Evolutionary conservation across 225 moss, liverwort and hornwort genomes (phyloP).

Genomic region (Polytrichum formosum): DNA sequence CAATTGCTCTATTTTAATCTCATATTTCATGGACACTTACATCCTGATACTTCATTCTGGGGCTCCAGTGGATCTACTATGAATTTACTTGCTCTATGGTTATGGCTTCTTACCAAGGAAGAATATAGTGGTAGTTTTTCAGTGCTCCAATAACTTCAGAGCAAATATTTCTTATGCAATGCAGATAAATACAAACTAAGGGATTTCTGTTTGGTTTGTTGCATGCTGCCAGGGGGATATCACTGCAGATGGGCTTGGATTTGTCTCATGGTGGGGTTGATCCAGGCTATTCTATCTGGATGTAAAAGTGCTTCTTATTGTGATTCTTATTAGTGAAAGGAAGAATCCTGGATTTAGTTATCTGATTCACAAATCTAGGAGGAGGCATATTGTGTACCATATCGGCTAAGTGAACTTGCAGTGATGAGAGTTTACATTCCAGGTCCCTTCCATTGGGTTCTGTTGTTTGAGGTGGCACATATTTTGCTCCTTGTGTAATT

Average conservation of each 20-base stretch:
- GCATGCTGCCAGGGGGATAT: constrained; percentile 72
- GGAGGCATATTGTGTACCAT: too few species aligned
- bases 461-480: too few species aligned
- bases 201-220: constrained; percentile 8
- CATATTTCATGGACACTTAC: neutral
- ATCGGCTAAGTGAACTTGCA: too few species aligned
- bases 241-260: constrained; percentile 89
- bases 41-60: neutral
- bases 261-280: constrained; percentile 78
- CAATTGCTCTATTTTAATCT: too few species aligned
- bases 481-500: too few species aligned
- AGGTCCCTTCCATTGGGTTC: too few species aligned
- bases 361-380: too few species aligned
- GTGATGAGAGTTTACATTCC: too few species aligned
- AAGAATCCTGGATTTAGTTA: too few species aligned
- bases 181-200: neutral
- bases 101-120: neutral
- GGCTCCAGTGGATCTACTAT: neutral
- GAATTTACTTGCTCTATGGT: neutral
- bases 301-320: too few species aligned
- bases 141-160: constrained; percentile 3
- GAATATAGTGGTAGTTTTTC: neutral
- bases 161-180: neutral
- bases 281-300: too few species aligned
- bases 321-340: too few species aligned